Conservation (phyloP, 129 eudicot genomes). For the Artemisia tridentata region DNA sequence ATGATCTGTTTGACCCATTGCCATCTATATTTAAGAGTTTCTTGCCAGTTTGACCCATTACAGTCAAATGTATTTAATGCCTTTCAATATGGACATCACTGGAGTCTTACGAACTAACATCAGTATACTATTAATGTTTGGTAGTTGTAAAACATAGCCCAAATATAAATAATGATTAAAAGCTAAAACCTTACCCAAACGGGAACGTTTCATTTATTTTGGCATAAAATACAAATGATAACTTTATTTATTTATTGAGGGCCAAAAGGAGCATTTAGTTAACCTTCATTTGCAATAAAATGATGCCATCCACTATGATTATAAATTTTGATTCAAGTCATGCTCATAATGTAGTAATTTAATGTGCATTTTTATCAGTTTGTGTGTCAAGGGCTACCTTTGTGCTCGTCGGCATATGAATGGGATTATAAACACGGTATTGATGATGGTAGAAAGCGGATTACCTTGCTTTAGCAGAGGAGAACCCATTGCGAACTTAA, state of each 20-base stretch:
- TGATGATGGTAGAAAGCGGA: no score
- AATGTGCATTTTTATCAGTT: no score
- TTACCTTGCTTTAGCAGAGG: no score
- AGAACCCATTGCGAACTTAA: no score
- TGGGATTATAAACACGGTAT: no score
- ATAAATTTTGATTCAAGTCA: no score
- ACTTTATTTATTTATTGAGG: background rate
- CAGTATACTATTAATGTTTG: background rate
- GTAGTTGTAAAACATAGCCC: background rate
- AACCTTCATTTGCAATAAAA: background rate
- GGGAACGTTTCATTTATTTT: background rate
- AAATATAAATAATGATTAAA: background rate
- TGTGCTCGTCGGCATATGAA: no score
- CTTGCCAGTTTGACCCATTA: background rate
- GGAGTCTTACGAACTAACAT: background rate
- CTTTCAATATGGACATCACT: background rate
- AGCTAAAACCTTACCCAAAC: background rate
- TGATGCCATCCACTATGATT: background rate
- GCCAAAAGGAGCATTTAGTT: background rate
- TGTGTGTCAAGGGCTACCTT: no score
- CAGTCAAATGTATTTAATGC: background rate
- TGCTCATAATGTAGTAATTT: no score
- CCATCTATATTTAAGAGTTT: background rate
- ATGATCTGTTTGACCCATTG: background rate
- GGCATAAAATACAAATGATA: background rate